These are phyloP conservation scores for Tephrocybe sp. DNA, from an alignment of 768 basidiomycete genomes.

Conservation along the genomic window DNA sequence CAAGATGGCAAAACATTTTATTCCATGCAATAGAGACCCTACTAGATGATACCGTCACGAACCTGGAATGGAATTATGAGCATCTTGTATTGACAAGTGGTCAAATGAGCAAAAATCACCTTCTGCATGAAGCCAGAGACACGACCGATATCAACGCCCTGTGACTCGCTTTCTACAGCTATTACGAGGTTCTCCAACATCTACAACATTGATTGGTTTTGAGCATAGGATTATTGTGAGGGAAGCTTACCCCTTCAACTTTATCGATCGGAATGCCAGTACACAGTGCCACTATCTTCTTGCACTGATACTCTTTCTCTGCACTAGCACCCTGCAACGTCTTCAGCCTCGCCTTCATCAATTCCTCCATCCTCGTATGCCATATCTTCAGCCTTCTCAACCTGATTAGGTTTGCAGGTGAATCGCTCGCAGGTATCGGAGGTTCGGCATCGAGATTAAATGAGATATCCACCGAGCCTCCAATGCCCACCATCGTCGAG, in stretches of 20 bases:
- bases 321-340: conserved; percentile 75
- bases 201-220: conserved; percentile 33
- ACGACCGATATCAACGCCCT: conserved; percentile 77
- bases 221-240: neutral
- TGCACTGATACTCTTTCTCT: conserved; percentile 89
- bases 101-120: conserved; percentile 35
- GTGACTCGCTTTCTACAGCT: conserved; percentile 85
- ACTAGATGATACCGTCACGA: conserved; percentile 59
- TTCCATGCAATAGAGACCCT: conserved; percentile 13
- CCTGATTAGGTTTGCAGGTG: conserved; percentile 58
- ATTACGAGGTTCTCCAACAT: conserved; percentile 83
- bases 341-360: conserved; percentile 69
- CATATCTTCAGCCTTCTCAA: conserved; percentile 78
- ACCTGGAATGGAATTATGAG: conserved; percentile 33
- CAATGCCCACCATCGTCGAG: conserved; percentile 65
- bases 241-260: conserved; percentile 77
- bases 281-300: conserved; percentile 87
- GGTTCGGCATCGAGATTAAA: conserved; percentile 72
- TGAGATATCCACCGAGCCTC: conserved; percentile 61
- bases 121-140: conserved; percentile 93
- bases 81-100: neutral
- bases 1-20: conserved; percentile 6
- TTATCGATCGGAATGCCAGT: conserved; percentile 83
- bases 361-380: conserved; percentile 74
- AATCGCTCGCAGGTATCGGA: conserved; percentile 59